Base-by-base conservation (phyloP, 371 early-diverging fungal species). In the Rhizopus delemar region DNA sequence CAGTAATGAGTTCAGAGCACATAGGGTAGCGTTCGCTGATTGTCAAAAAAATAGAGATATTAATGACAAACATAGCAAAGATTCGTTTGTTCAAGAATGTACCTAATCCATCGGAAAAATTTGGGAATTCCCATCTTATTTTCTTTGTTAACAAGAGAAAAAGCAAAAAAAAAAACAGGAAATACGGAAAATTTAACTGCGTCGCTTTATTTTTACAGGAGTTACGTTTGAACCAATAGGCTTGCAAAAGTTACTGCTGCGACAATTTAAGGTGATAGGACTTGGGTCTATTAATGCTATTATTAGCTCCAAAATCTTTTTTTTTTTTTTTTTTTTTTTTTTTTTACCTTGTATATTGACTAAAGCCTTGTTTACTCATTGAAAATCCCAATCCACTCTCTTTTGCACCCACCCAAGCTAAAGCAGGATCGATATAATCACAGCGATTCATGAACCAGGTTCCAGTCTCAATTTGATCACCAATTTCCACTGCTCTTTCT, bases 11-110 rank as follows among this genome's bases (percentile, higher is more conserved):
- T 74, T 95, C 92, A 57, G 87, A 89, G 74, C 92, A 93, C 63
- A 93, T 85, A 55, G 99, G 99, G 81, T 98, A 99, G 65, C 98
- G 86, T 74, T 96, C 96, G 69, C 92, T 92, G 77, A 28, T 50
- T 34, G n/a, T 28, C 22, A 33, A 36, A 8, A 31, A n/a, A 7
- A 8, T 15, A 50, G 13, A 41, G 28, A 38, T 8, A 16, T 50
- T 7, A 34, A 49, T 9, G 13, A 2, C 22, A 22, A 22, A 22
- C 22, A 22, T 22, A 22, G 22, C 22, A 22, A 22, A 22, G 22
- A 22, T 22, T 22, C 2, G 22, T 22, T 22, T 22, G 22, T 22
- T 22, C 22, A 22, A 22, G 2, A 22, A 22, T 22, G 16, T 69
- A 84, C 82, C 88, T 86, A 51, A 95, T 88, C 94, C 94, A 95